These are phyloP conservation scores for Calamus simplicifolius DNA, from an alignment of 176 grass and related monocot genomes.

Conservation along the genomic window DNA sequence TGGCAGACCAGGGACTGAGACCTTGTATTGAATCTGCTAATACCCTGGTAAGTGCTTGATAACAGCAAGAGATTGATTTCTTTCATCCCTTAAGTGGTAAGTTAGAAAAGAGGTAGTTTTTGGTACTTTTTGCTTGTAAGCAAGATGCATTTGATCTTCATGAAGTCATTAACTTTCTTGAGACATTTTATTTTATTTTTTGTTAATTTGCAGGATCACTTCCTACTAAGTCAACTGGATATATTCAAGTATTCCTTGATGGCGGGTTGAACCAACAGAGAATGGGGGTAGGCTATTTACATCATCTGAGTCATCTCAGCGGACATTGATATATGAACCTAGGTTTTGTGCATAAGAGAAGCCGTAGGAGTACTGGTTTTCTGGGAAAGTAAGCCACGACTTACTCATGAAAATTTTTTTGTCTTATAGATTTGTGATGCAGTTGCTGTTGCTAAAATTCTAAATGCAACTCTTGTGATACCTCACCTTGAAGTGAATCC, in stretches of 20 bases:
- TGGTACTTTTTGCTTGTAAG: no score
- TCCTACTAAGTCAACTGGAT: slow-evolving; percentile 46
- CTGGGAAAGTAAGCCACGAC: no score
- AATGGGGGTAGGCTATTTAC: slow-evolving; percentile 59
- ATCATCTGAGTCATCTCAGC: no score
- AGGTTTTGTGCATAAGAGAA: no score
- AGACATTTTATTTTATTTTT: neutral
- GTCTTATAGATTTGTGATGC: slow-evolving; percentile 93
- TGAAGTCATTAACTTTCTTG: neutral
- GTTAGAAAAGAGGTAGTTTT: no score
- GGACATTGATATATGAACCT: no score
- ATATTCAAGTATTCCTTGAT: slow-evolving; percentile 97
- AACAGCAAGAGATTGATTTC: neutral
- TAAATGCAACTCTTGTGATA: slow-evolving; percentile 90
- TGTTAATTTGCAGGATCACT: slow-evolving; percentile 21
- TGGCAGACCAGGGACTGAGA: slow-evolving; percentile 74
- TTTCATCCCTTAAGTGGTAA: no score
- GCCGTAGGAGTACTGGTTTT: no score
- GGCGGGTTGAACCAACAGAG: slow-evolving; percentile 96
- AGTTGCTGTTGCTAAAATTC: slow-evolving; percentile 88
- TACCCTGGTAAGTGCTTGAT: slow-evolving; percentile 39
- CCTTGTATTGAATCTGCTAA: slow-evolving; percentile 40
- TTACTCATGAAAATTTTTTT: neutral
- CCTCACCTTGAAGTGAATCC: slow-evolving; percentile 94
- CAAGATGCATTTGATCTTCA: neutral